Conservation (phyloP, 768 basidiomycete genomes). For the Xerocomellus intermedius region DNA sequence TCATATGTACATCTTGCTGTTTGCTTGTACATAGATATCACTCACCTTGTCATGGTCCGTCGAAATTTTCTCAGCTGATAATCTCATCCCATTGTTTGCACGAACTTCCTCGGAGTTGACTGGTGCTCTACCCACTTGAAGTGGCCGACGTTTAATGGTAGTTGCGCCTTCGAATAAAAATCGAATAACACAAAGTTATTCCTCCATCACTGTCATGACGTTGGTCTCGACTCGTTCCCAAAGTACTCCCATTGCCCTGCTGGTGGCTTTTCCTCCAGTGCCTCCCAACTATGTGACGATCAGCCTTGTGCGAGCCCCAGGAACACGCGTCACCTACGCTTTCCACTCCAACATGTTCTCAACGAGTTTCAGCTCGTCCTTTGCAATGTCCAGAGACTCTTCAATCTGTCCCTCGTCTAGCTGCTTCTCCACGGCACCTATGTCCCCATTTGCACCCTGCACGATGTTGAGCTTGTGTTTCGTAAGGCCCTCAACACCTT, state of each 20-base stretch:
- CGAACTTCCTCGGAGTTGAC: conserved; percentile 32
- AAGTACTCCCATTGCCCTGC: conserved; percentile 88
- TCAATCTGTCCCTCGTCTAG: conserved; percentile 87
- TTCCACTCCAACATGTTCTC: conserved; percentile 94
- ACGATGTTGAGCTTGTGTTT: conserved; percentile 75
- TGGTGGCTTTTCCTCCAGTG: conserved; percentile 76
- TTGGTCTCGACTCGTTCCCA: conserved; percentile 49
- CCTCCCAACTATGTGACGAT: conserved; percentile 69
- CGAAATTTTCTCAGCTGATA: background rate
- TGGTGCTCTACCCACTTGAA: background rate
- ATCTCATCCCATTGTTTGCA: conserved; percentile 7
- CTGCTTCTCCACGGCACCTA: conserved; percentile 66
- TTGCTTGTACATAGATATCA: conserved; percentile 13
- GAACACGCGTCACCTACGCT: conserved; percentile 58
- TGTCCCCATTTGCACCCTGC: conserved; percentile 63
- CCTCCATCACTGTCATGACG: conserved; percentile 27
- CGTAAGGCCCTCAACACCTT: conserved; percentile 84
- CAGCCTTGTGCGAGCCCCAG: conserved; percentile 3
- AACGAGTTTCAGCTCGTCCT: conserved; percentile 75
- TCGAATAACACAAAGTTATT: background rate
- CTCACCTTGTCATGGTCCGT: background rate
- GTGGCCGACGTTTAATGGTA: background rate
- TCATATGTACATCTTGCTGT: conserved; percentile 10
- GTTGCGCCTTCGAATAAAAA: background rate
- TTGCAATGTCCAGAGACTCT: conserved; percentile 76